Evolutionary conservation across 345 rosid genomes (phyloP).

Genomic region (Eucalyptus urophylla): DNA sequence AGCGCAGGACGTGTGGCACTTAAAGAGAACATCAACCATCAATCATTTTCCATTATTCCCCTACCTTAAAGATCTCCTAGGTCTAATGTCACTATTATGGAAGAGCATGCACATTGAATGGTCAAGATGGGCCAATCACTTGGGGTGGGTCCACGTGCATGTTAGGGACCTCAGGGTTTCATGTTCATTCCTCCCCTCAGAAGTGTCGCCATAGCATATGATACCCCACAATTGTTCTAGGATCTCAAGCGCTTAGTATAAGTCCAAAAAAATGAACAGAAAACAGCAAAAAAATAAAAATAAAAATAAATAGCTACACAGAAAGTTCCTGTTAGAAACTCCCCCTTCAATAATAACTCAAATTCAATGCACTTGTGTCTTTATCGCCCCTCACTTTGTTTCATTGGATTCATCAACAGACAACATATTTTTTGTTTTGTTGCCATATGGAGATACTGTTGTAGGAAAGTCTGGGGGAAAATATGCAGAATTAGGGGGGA

Average conservation of each 20-base stretch:
- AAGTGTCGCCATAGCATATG: background rate
- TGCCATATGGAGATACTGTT: background rate
- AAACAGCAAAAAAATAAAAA: background rate
- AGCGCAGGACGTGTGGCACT: background rate
- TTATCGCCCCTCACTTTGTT: background rate
- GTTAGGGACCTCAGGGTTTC: background rate
- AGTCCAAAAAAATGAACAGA: background rate
- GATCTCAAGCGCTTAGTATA: slow-evolving; percentile 10
- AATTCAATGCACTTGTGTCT: background rate
- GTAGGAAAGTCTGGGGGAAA: slow-evolving; percentile 5
- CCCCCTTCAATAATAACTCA: background rate
- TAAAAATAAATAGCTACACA: background rate
- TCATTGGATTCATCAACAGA: background rate
- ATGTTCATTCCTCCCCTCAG: slow-evolving; percentile 13
- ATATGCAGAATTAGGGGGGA: slow-evolving; percentile 1
- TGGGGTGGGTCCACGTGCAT: slow-evolving; percentile 20
- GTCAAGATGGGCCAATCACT: slow-evolving; percentile 7
- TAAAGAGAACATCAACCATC: background rate
- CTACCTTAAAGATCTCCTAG: background rate
- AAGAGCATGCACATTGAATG: background rate
- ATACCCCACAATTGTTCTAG: slow-evolving; percentile 9
- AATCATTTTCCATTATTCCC: background rate
- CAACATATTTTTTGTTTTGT: background rate
- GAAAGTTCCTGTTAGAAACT: background rate
- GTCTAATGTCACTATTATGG: background rate